Evolutionary conservation across 148 eudicot species (phyloP).

Genomic region (Spergularia marina): DNA sequence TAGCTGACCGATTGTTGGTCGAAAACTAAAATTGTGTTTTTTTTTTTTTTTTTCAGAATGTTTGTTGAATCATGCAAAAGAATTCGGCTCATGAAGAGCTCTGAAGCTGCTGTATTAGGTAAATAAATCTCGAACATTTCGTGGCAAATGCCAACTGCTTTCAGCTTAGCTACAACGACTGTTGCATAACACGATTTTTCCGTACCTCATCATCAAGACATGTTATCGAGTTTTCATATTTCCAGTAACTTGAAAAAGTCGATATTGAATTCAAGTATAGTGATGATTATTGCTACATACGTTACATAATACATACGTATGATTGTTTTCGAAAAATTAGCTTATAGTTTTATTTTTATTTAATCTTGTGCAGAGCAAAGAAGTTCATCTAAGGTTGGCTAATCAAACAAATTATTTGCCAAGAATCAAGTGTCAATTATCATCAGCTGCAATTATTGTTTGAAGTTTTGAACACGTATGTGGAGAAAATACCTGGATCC

Average conservation of each 20-base stretch:
- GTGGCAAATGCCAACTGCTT: too few relatives aligned
- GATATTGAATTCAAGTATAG: too few relatives aligned
- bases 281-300: too few relatives aligned
- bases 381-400: background rate
- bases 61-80: slow-evolving; percentile 72
- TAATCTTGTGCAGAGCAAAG: slow-evolving; percentile 2
- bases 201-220: too few relatives aligned
- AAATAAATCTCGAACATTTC: background rate
- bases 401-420: background rate
- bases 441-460: background rate
- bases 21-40: too few relatives aligned
- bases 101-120: slow-evolving; percentile 54
- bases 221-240: too few relatives aligned
- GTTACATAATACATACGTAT: too few relatives aligned
- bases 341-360: background rate
- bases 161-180: too few relatives aligned
- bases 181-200: too few relatives aligned
- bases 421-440: background rate
- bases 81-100: slow-evolving; percentile 54
- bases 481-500: background rate
- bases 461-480: background rate
- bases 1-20: too few relatives aligned
- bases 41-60: slow-evolving; percentile 40
- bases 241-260: too few relatives aligned
- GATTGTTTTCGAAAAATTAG: background rate